Percentiles rank a stretch among this genome's conserved stretches.
These are phyloP conservation scores for Lasiodiplodia sp. DNA, from an alignment of 2,329 filamentous ascomycete genomes.

Conservation along the genomic window DNA sequence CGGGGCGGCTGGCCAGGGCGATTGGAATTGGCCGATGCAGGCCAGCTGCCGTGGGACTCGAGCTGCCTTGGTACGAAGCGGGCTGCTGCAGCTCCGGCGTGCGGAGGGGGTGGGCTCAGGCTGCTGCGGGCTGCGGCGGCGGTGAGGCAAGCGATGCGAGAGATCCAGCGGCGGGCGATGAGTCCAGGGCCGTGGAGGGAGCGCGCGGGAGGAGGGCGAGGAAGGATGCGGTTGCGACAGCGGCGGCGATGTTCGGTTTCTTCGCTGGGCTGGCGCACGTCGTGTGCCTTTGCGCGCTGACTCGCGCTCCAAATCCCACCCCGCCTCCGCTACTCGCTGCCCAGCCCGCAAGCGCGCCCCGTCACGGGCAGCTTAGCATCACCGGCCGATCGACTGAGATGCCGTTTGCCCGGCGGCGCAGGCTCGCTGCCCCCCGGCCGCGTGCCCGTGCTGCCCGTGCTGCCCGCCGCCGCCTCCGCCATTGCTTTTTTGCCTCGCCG, in stretches of 20 bases:
- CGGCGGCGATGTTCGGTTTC: constrained; percentile 20
- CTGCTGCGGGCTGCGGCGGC: constrained; percentile 22
- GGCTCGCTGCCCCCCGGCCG: neutral
- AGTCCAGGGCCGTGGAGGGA: constrained; percentile 2
- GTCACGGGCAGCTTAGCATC: neutral
- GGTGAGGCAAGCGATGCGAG: constrained; percentile 24
- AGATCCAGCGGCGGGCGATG: constrained; percentile 19
- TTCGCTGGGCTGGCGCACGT: constrained; percentile 7
- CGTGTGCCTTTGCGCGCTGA: constrained; percentile 24
- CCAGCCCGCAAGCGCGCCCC: neutral
- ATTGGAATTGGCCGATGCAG: constrained; percentile 30
- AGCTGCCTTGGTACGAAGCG: constrained; percentile 29
- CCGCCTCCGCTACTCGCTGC: neutral
- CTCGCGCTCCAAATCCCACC: neutral
- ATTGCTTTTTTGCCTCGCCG: constrained; percentile 5
- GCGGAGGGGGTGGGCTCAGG: constrained; percentile 7
- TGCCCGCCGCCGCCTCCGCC: constrained; percentile 6
- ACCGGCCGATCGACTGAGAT: neutral
- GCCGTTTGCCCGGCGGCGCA: constrained; percentile 15
- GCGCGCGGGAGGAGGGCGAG: neutral
- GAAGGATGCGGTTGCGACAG: constrained; percentile 20
- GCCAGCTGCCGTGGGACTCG: constrained; percentile 29
- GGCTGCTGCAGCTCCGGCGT: constrained; percentile 27
- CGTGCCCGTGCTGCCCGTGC: neutral
- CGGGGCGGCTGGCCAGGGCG: constrained; percentile 23